Conservation (phyloP, 352 stramenopile species). For the Globisporangium irregulare region DNA sequence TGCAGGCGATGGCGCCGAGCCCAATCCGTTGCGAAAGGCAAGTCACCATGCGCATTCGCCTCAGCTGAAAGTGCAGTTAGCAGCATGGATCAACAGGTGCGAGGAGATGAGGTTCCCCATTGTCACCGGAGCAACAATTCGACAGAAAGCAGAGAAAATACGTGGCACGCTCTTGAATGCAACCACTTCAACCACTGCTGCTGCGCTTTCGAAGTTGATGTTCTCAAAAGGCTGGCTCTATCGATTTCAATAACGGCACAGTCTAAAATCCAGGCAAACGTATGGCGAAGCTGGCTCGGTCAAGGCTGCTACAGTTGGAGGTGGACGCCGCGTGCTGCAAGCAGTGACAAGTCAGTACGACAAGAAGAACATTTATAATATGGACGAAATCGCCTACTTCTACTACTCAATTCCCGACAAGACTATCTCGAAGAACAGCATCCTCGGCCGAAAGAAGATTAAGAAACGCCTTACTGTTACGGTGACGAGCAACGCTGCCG, state of each 20-base stretch:
- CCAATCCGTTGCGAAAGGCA: not conserved
- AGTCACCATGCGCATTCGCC: not conserved
- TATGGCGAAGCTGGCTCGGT: constrained; percentile 6
- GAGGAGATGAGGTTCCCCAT: not conserved
- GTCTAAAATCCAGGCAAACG: too few species aligned
- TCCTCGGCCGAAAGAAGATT: not conserved
- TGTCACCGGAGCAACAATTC: not conserved
- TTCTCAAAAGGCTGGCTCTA: constrained; percentile 10
- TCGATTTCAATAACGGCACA: not conserved
- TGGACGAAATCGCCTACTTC: constrained; percentile 7
- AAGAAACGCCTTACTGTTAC: constrained; percentile 2
- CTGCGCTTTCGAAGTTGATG: not conserved
- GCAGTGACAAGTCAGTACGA: not conserved
- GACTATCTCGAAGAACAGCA: constrained; percentile 1
- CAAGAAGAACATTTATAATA: constrained; percentile 11
- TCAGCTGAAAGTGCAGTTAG: not conserved
- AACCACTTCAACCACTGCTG: not conserved
- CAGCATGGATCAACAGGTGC: not conserved
- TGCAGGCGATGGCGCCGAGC: not conserved
- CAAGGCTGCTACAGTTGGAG: not conserved
- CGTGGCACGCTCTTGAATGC: not conserved
- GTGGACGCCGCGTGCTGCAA: not conserved
- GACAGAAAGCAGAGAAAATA: not conserved
- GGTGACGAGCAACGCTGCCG: constrained; percentile 1
- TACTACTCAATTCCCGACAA: constrained; percentile 1